phyloP scores from a whole-genome alignment of 2,329 filamentous ascomycete genomes.

The Aspergillus ochraceus region DNA sequence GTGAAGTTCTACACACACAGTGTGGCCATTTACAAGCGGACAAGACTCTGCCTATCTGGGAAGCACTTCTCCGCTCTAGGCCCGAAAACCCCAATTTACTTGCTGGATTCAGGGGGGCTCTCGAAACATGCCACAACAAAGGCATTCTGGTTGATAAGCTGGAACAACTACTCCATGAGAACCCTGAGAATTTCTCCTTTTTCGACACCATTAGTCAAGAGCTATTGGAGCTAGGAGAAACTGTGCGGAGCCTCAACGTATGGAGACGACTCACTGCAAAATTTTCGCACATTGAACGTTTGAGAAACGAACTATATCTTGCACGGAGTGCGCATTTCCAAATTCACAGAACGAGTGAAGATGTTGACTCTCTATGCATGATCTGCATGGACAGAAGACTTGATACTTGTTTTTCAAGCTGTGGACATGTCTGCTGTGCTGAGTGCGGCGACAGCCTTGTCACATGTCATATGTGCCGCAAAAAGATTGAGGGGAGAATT shows the following conservation, averaged over 20 bases:
- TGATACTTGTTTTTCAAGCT: slow-evolving; percentile 4
- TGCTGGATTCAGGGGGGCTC: not conserved
- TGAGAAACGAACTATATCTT: not conserved
- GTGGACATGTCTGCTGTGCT: slow-evolving; percentile 3
- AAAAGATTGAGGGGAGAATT: not conserved
- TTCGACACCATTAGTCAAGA: not conserved
- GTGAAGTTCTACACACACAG: not conserved
- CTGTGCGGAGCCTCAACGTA: not conserved
- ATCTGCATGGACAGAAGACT: slow-evolving; percentile 1
- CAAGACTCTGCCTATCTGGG: not conserved
- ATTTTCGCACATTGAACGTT: not conserved
- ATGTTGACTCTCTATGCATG: not conserved
- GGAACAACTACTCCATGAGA: not conserved
- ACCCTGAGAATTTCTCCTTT: not conserved
- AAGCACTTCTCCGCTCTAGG: not conserved
- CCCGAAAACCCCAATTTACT: not conserved
- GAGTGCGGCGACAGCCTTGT: not conserved
- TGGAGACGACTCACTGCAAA: slow-evolving; percentile 1
- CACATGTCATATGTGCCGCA: not conserved
- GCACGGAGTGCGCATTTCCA: not conserved
- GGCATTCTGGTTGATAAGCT: not conserved
- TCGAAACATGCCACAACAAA: not conserved
- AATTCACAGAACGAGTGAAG: not conserved
- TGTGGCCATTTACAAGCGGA: no score
- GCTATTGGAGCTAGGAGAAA: not conserved